Evolutionary conservation across 805 yeast genomes (phyloP), one percentile per base, ranked within the genome.

Genomic region (Metschnikowia orientalis): DNA sequence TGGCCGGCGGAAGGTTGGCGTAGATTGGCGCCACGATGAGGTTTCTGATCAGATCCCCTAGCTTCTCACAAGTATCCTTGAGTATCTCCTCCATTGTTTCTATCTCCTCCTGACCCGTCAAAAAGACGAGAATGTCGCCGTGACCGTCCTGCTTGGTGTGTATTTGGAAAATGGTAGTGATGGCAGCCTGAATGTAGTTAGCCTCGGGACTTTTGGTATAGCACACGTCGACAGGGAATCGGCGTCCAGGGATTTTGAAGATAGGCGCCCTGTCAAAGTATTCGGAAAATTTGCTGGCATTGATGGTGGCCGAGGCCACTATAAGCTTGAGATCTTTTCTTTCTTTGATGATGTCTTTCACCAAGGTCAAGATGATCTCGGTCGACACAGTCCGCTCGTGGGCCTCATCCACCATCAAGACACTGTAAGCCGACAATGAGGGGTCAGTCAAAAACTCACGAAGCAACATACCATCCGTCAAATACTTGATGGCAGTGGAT

Each of bases 31-130:
- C 76, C 0, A 90, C 67, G 2, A 85, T 57, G 56, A 92, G 59
- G 15, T 77, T 82, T 17, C 67, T 73, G 44, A 78, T 71, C 35
- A 68, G 70, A 3, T 69, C 54, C 0, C 89, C 89, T 14, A 89
- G 52, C 44, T 75, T 79, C 6, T 58, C 59, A 26, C 75, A 62
- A 0, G 90, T 79, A n/a, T 82, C 89, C 5, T 68, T 57, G 13
- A 89, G 54, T 30, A 74, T 76, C 33, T 83, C 90, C 28, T 79
- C 86, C 72, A 81, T 71, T 2, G 76, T 67, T 48, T 92, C 97
- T 38, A 92, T 92, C 50, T 90, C 98, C 36, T 90, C 97, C 55
- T 92, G 97, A 23, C 98, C 98, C 0, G 97, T 92, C 30, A 90
- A 59, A 55, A 90, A 90, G 1, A 90, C 94, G 18, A 92, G 61